A percentile compares a stretch with the other conserved stretches of the same genome.
These are phyloP conservation scores for Malassezia caprae DNA, from an alignment of 1,284 basidiomycete species.

Conservation along the genomic window DNA sequence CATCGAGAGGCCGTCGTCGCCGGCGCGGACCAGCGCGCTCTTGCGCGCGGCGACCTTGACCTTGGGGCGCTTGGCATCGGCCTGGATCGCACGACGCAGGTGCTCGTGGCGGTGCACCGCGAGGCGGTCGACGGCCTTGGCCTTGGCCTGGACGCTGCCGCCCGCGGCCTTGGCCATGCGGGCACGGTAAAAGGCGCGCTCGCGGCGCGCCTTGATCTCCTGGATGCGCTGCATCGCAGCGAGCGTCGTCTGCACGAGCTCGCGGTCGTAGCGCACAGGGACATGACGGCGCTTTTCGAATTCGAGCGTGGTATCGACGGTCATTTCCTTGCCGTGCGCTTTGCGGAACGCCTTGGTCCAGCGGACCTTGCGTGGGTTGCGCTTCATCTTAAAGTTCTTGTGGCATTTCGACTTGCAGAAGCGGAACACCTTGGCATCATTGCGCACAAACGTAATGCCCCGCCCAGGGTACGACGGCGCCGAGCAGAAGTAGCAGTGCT, in stretches of 20 bases:
- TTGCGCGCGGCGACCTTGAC: conserved; percentile 30
- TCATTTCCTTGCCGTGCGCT: conserved; percentile 99
- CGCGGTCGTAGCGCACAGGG: conserved; percentile 93
- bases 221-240: conserved; percentile 91
- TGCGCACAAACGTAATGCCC: conserved; percentile 48
- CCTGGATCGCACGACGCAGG: conserved; percentile 30
- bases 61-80: conserved; percentile 23
- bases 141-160: conserved; percentile 32
- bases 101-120: conserved; percentile 40
- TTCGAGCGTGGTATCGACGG: conserved; percentile 94
- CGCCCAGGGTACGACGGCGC: conserved; percentile 89
- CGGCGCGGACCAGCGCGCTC: conserved; percentile 30
- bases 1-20: conserved; percentile 28
- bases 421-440: conserved; percentile 42
- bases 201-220: conserved; percentile 82
- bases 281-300: conserved; percentile 99
- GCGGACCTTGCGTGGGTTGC: conserved; percentile 94
- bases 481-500: conserved; percentile 60
- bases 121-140: conserved; percentile 35
- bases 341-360: conserved; percentile 99
- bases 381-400: conserved; percentile 75
- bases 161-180: conserved; percentile 38
- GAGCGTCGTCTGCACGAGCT: conserved; percentile 84
- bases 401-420: conserved; percentile 49
- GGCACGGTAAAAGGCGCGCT: conserved; percentile 71